A percentile compares a stretch with the other conserved stretches of the same genome.
Conservation (phyloP, 2,329 filamentous ascomycete species). For the Verticillium tricorpus region DNA sequence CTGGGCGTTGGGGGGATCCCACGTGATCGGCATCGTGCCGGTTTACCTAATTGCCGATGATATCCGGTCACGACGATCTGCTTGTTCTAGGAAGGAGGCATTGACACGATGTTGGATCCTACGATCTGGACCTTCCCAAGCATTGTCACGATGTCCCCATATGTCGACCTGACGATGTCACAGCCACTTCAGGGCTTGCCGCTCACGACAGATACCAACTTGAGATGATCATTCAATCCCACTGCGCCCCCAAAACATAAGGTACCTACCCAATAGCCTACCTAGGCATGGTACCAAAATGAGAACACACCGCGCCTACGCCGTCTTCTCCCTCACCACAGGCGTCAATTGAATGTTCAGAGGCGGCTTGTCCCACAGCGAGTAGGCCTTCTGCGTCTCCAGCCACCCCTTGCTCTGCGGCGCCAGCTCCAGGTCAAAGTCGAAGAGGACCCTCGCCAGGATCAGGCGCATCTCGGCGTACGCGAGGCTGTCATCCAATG, state of each 20-base stretch:
- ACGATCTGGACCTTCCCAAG: too few species aligned
- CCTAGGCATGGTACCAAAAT: too few species aligned
- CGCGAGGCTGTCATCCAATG: constrained; percentile 28
- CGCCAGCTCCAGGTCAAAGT: constrained; percentile 37
- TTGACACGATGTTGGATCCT: neutral
- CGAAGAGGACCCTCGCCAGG: constrained; percentile 36
- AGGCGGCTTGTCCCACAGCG: constrained; percentile 26
- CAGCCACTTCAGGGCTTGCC: too few species aligned
- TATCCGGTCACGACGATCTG: neutral
- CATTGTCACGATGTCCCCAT: too few species aligned
- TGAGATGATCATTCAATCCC: too few species aligned
- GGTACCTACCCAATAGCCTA: neutral
- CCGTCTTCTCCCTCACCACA: neutral
- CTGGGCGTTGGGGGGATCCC: neutral
- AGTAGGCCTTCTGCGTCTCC: constrained; percentile 27
- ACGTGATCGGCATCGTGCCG: neutral
- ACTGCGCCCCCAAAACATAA: too few species aligned
- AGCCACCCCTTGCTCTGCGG: constrained; percentile 29
- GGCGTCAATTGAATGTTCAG: constrained; percentile 7
- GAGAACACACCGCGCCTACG: neutral
- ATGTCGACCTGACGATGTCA: too few species aligned
- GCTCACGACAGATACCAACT: too few species aligned
- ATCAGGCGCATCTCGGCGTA: constrained; percentile 44
- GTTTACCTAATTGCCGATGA: neutral
- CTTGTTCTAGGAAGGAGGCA: neutral